phyloP scores from a whole-genome alignment of 805 yeast species.

The Metschnikowia peoriensis region DNA sequence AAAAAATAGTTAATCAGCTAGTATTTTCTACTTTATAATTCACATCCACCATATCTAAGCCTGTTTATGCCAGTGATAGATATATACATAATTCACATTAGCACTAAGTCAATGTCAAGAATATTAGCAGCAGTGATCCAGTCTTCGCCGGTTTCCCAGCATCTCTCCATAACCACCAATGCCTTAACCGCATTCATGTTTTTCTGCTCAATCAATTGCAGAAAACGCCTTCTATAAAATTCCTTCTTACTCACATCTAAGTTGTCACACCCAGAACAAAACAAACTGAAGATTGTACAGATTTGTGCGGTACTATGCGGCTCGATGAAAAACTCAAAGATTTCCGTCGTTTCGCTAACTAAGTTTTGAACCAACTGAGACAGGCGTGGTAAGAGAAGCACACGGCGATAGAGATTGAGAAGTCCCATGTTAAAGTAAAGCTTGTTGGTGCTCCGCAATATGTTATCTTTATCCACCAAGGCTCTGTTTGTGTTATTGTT shows the following conservation, averaged over 20 bases:
- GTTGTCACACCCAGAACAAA: slow-evolving; percentile 61
- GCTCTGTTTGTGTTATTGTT: slow-evolving; percentile 7
- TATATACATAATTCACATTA: slow-evolving; percentile 30
- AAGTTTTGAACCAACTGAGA: slow-evolving; percentile 50
- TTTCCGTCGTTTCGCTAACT: slow-evolving; percentile 38
- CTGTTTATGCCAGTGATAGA: too few relatives aligned
- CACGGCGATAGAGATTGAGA: slow-evolving; percentile 57
- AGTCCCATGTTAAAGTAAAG: slow-evolving; percentile 53
- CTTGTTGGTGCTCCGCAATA: slow-evolving; percentile 48
- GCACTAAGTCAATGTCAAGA: slow-evolving; percentile 44
- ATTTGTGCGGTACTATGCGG: slow-evolving; percentile 51
- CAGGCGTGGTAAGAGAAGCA: slow-evolving; percentile 43
- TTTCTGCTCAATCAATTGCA: slow-evolving; percentile 41
- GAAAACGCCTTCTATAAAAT: slow-evolving; percentile 41
- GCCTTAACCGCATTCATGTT: slow-evolving; percentile 45
- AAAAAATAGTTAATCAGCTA: too few relatives aligned
- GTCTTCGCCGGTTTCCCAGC: slow-evolving; percentile 53
- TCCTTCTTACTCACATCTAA: slow-evolving; percentile 32
- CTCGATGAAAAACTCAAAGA: slow-evolving; percentile 40
- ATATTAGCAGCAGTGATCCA: slow-evolving; percentile 49
- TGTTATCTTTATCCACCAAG: slow-evolving; percentile 30
- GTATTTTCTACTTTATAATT: too few relatives aligned
- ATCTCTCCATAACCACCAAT: slow-evolving; percentile 45
- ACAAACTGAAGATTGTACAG: slow-evolving; percentile 53
- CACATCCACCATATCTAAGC: too few relatives aligned